Conservation (phyloP, 768 basidiomycete species). For the Amylocystis lapponica region DNA sequence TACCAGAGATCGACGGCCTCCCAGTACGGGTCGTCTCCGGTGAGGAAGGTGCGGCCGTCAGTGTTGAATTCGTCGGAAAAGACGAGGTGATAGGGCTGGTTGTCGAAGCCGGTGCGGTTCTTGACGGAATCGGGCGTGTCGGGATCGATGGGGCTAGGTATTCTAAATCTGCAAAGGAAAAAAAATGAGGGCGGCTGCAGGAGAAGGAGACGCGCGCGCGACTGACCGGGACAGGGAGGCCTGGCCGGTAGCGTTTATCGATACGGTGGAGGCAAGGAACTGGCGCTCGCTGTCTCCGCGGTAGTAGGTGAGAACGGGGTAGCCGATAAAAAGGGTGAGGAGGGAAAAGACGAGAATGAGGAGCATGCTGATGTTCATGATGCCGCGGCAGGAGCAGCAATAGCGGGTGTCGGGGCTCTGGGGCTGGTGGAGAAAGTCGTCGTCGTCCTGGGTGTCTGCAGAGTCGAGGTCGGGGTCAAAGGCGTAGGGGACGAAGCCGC, state of each 20-base stretch:
- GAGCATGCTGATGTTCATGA: conserved; percentile 69
- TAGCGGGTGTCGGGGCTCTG: conserved; percentile 25
- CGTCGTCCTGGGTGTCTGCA: conserved; percentile 53
- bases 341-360: conserved; percentile 54
- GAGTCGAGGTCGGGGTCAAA: conserved; percentile 62
- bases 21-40: conserved; percentile 66
- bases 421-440: conserved; percentile 72
- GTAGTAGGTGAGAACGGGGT: conserved; percentile 65
- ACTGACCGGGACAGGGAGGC: no score
- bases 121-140: conserved; percentile 59
- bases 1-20: conserved; percentile 74
- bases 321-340: conserved; percentile 73
- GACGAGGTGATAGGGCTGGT: conserved; percentile 57
- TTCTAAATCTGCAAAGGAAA: conserved; percentile 23
- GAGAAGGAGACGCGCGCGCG: no score
- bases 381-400: conserved; percentile 35
- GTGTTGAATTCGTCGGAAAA: conserved; percentile 63
- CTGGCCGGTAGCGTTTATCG: conserved; percentile 66
- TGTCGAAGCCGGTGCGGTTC: conserved; percentile 68
- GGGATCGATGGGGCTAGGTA: conserved; percentile 62
- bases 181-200: no score
- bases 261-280: conserved; percentile 56
- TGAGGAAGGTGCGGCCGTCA: conserved; percentile 46
- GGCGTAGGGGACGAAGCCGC: conserved; percentile 55
- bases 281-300: conserved; percentile 29